These are phyloP conservation scores for Ananas comosus DNA, from an alignment of 176 grass and related monocot genomes.

Conservation along the genomic window DNA sequence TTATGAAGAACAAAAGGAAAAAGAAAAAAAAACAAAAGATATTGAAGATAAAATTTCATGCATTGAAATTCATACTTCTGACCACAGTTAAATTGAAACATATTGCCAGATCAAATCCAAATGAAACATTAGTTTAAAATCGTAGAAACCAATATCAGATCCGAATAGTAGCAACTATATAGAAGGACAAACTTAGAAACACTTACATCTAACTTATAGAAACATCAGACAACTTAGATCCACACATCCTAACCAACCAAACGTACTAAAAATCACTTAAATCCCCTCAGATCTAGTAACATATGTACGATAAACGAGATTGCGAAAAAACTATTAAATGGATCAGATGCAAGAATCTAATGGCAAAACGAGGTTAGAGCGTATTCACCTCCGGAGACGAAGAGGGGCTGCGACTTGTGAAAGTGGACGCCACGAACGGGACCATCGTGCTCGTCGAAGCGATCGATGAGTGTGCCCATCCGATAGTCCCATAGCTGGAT, in stretches of 20 bases:
- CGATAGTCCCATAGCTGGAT: slow-evolving; percentile 96
- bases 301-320: not conserved
- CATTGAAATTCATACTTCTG: not conserved
- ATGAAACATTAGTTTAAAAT: not conserved
- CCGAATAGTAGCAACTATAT: not conserved
- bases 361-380: slow-evolving; percentile 14
- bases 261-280: slow-evolving; percentile 8
- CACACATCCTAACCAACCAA: slow-evolving; percentile 5
- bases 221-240: slow-evolving; percentile 12
- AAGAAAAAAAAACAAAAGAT: not conserved
- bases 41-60: not conserved
- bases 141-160: not conserved
- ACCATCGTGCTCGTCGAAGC: slow-evolving; percentile 91
- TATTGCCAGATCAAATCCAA: not conserved
- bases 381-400: slow-evolving; percentile 86
- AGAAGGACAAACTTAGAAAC: not conserved
- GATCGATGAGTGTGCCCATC: slow-evolving; percentile 86
- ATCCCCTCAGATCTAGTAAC: not conserved
- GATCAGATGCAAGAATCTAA: not conserved
- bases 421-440: slow-evolving; percentile 86
- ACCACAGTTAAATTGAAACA: not conserved
- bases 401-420: slow-evolving; percentile 90
- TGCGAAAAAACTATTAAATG: not conserved
- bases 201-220: not conserved
- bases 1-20: not conserved